phyloP scores from a whole-genome alignment of 257 asterid species.

The Solanum sejunctum region DNA sequence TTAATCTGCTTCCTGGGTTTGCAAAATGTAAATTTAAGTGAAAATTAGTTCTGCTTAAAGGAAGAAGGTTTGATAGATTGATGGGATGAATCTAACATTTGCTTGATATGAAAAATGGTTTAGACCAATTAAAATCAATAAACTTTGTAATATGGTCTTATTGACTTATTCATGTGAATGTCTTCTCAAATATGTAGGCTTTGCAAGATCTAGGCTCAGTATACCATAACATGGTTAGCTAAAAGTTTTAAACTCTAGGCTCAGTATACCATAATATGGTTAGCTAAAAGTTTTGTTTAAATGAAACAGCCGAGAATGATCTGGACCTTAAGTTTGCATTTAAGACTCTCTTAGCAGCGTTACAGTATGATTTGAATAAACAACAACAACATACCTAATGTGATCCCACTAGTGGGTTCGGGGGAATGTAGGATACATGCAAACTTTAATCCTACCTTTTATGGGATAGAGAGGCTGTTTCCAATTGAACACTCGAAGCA shows the following conservation, averaged over 20 bases:
- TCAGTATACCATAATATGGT: neutral
- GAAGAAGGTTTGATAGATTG: neutral
- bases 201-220: neutral
- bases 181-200: neutral
- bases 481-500: neutral
- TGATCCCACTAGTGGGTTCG: no score
- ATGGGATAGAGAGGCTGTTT: neutral
- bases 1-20: neutral
- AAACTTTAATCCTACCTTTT: no score
- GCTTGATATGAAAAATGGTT: neutral
- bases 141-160: neutral
- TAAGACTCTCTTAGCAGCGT: neutral
- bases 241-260: neutral
- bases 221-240: neutral
- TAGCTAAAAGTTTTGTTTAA: neutral
- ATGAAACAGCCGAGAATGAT: neutral
- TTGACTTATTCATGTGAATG: neutral
- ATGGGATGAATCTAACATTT: neutral
- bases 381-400: no score
- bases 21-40: neutral
- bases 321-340: neutral
- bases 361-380: neutral
- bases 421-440: neutral
- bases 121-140: neutral
- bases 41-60: neutral